These are phyloP conservation scores for Antarctomyces pellizariae DNA, from an alignment of 495 filamentous ascomycete species.

Conservation along the genomic window DNA sequence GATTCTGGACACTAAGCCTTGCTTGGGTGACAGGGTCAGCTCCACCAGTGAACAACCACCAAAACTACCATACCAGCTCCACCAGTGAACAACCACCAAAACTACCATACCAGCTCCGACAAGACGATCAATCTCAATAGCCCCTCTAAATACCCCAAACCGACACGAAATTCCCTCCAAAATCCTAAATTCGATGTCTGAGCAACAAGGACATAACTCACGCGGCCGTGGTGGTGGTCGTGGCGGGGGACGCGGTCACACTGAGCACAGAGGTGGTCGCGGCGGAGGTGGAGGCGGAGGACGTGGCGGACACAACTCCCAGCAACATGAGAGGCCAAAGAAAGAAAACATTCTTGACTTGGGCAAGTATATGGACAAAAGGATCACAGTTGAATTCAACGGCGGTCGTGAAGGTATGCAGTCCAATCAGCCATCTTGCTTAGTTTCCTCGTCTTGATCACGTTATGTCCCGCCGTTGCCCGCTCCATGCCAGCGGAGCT, in stretches of 20 bases:
- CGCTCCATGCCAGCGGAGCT: too few relatives aligned
- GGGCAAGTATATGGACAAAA: conserved; percentile 87
- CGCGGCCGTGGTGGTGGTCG: conserved; percentile 19
- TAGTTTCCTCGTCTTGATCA: background rate
- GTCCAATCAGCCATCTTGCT: background rate
- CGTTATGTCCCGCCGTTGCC: background rate
- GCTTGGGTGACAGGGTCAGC: too few relatives aligned
- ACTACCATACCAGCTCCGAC: too few relatives aligned
- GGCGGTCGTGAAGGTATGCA: conserved; percentile 71
- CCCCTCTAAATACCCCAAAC: too few relatives aligned
- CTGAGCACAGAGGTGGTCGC: conserved; percentile 22
- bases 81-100: too few relatives aligned
- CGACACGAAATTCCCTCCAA: too few relatives aligned
- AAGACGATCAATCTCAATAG: too few relatives aligned
- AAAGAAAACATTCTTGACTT: conserved; percentile 97
- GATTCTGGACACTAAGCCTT: too few relatives aligned
- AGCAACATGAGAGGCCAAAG: conserved; percentile 57
- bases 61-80: too few relatives aligned
- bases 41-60: too few relatives aligned
- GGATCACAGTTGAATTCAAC: conserved; percentile 85
- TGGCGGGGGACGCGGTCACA: conserved; percentile 20
- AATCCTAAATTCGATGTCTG: too few relatives aligned
- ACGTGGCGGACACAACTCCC: conserved; percentile 17
- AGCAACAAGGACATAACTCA: conserved; percentile 14
- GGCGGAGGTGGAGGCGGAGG: conserved; percentile 19